phyloP scores from a whole-genome alignment of 164 flowering plant genomes.

The Taxillus chinensis region DNA sequence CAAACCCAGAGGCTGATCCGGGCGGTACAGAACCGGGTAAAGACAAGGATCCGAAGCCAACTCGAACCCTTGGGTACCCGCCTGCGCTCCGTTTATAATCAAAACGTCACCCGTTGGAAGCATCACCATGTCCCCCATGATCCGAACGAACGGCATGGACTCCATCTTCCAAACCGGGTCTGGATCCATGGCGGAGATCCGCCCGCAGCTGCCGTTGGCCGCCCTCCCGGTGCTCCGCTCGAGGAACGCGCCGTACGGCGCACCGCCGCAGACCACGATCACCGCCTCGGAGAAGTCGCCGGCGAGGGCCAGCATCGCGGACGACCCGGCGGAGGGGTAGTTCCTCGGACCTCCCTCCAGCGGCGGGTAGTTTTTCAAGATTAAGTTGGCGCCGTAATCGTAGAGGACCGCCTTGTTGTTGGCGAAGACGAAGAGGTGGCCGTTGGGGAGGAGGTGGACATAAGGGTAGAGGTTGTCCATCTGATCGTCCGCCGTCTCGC shows the following conservation, averaged over 20 bases:
- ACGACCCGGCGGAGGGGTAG: conserved; percentile 86
- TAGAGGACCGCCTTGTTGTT: conserved; percentile 52
- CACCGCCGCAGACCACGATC: conserved; percentile 83
- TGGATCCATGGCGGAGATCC: conserved; percentile 51
- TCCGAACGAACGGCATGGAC: conserved; percentile 72
- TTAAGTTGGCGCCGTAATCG: conserved; percentile 25
- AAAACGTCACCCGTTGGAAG: conserved; percentile 70
- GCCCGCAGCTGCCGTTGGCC: conserved; percentile 78
- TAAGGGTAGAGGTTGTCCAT: conserved; percentile 83
- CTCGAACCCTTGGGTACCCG: conserved; percentile 79
- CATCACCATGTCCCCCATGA: conserved; percentile 96
- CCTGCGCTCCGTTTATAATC: conserved; percentile 79
- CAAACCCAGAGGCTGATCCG: conserved; percentile 50
- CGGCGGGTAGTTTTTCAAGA: conserved; percentile 39
- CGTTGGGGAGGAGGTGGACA: conserved; percentile 76
- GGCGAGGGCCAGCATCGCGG: conserved; percentile 58
- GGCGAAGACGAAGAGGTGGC: conserved; percentile 74
- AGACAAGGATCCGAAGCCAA: conserved; percentile 61
- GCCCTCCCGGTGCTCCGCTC: conserved; percentile 38
- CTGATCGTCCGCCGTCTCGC: conserved; percentile 44
- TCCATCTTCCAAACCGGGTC: conserved; percentile 73
- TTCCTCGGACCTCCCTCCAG: conserved; percentile 75
- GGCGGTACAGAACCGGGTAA: conserved; percentile 70
- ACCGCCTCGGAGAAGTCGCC: conserved; percentile 51
- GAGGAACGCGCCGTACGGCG: conserved; percentile 57